Base-by-base conservation (phyloP, 495 filamentous ascomycete species). In the Aspergillus mulundensis region DNA sequence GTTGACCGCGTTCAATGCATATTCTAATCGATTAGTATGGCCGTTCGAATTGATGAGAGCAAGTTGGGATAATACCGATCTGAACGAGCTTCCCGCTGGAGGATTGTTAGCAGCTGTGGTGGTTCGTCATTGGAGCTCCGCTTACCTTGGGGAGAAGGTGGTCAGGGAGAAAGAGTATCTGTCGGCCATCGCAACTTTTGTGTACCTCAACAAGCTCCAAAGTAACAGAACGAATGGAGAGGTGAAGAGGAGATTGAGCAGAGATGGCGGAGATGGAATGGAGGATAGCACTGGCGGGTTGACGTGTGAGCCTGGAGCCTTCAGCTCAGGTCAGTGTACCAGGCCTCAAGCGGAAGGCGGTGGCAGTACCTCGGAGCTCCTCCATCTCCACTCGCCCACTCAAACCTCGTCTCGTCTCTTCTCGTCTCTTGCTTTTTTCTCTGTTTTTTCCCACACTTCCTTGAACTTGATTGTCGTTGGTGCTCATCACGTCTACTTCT, bases 111-210 rank as follows among this genome's bases (percentile, higher is more conserved):
- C 66, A 58, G 45, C 54, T 47, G 44, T 30, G 50, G n/a, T 47
- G 59, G 46, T 20, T 53, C 39, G n/a, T 56, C 45, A 53, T 45
- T 51, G 19, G 34, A 67, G 61, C 56, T 58, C 51, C 50, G 49
- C 81, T 78, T 91, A 96, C 94, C 93, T 98, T 65, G 94, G 94
- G 62, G 94, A 97, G 87, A 99, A 99, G 56, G 94, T 99, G 47
- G 94, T 99, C 66, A 99, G 81, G 38, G 95, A 97, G 87, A 97
- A 99, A 44, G 94, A 97, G 74, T 99, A 99, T 79, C 95, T 83
- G 77, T 99, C 95, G 61, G 94, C 91, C 94, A 99, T 99, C 68
- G 60, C 36, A 53, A 46, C 62, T 41, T 49, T 15, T 60, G 18
- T 54, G 46, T 45, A 50, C 28, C 54, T 53, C 60, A 40, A 54